Evolutionary conservation across 306 rosid genomes (phyloP).

Genomic region (Sesbania bispinosa): DNA sequence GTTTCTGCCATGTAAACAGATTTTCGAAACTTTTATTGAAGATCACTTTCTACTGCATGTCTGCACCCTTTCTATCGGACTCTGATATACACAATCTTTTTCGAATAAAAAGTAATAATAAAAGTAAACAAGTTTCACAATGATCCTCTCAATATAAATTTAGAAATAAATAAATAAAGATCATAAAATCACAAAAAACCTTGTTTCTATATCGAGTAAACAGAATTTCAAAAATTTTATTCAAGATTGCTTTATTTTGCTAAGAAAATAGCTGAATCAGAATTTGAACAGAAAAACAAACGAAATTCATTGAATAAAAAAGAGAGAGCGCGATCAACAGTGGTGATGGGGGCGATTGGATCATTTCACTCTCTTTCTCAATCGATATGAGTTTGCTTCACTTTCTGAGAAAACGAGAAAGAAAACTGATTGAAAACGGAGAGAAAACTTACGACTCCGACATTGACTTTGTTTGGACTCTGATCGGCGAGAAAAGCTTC

Average conservation of each 20-base stretch:
- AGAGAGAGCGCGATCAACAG: not conserved
- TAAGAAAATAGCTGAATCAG: not conserved
- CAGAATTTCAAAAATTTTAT: not conserved
- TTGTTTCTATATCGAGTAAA: not conserved
- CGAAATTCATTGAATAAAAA: not conserved
- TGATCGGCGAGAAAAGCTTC: slow-evolving; percentile 96
- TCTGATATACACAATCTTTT: too few relatives aligned
- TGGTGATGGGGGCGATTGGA: not conserved
- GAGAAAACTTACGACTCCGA: slow-evolving; percentile 79
- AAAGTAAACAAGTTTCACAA: too few relatives aligned
- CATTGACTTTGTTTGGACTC: slow-evolving; percentile 80
- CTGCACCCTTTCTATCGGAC: too few relatives aligned
- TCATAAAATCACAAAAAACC: slow-evolving; percentile 12
- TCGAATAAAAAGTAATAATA: too few relatives aligned
- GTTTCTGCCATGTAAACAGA: not conserved
- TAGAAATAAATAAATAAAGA: not conserved
- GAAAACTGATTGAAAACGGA: not conserved
- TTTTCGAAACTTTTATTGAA: not conserved
- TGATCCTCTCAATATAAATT: not conserved
- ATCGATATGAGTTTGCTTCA: not conserved
- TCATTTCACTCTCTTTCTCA: not conserved
- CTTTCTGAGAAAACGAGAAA: not conserved
- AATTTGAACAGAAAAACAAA: not conserved
- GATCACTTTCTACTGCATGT: too few relatives aligned
- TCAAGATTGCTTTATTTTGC: not conserved